phyloP scores from a whole-genome alignment of 306 rosid genomes.

The Quercus variabilis region DNA sequence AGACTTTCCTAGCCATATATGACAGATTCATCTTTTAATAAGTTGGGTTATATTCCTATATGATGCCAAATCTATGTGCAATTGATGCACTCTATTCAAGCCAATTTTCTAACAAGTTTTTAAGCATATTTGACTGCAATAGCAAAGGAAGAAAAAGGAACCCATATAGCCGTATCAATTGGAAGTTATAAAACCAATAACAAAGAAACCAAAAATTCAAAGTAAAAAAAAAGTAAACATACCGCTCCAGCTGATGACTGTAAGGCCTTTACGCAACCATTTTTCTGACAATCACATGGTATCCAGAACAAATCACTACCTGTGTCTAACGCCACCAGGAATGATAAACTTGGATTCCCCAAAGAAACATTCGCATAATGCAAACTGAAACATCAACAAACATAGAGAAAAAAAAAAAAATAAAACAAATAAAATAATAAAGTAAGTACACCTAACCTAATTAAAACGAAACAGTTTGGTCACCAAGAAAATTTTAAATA shows the following conservation, averaged over 20 bases:
- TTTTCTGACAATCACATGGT: conserved; percentile 70
- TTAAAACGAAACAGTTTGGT: background rate
- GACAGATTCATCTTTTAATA: no score
- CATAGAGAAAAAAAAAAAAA: background rate
- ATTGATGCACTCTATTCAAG: no score
- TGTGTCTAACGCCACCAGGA: conserved; percentile 90
- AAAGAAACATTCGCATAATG: conserved; percentile 83
- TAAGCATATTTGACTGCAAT: no score
- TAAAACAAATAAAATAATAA: background rate
- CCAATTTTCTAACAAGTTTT: no score
- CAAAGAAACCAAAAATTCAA: background rate
- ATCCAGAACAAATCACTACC: conserved; percentile 95
- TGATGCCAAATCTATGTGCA: no score
- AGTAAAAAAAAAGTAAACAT: background rate
- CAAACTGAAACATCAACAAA: conserved; percentile 57
- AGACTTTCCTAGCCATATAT: no score
- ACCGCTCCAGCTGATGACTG: conserved; percentile 36
- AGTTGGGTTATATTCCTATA: no score
- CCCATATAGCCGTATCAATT: no score
- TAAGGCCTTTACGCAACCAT: conserved; percentile 37
- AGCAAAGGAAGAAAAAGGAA: no score
- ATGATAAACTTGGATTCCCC: conserved; percentile 73
- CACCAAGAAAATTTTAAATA: no score
- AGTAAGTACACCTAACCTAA: no score
- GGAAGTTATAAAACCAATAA: no score